Conservation (phyloP, 257 asterid genomes). For the Rehmannia glutinosa region DNA sequence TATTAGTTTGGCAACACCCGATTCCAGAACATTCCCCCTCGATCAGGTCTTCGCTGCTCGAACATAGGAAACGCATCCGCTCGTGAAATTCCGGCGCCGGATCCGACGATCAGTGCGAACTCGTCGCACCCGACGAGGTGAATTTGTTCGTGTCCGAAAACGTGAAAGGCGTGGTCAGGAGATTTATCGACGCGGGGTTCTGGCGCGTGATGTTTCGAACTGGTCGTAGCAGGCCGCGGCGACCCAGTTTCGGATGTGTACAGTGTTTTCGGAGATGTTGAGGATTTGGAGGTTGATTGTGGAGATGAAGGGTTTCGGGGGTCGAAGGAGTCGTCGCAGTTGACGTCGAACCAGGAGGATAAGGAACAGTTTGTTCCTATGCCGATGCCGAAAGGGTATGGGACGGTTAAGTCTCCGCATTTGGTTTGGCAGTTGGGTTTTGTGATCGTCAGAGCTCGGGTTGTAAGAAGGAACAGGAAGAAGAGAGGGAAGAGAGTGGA, state of each 20-base stretch:
- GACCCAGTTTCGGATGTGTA: constrained; percentile 20
- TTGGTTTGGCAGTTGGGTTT: constrained; percentile 33
- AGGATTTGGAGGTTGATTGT: constrained; percentile 4
- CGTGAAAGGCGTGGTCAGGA: constrained; percentile 14
- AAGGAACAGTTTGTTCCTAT: constrained; percentile 29
- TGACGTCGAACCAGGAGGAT: constrained; percentile 25
- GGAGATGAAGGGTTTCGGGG: constrained; percentile 23
- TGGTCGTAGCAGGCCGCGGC: constrained; percentile 21
- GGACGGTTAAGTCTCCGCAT: constrained; percentile 48
- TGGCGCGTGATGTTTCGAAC: not conserved
- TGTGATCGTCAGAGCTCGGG: constrained; percentile 11
- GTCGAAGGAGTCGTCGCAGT: constrained; percentile 32
- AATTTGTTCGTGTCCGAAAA: constrained; percentile 35
- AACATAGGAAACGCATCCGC: constrained; percentile 45
- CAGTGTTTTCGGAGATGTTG: constrained; percentile 6
- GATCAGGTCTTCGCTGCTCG: constrained; percentile 20
- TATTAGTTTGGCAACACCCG: constrained; percentile 52
- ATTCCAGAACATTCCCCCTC: constrained; percentile 51
- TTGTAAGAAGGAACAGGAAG: not conserved
- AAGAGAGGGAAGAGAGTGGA: not conserved
- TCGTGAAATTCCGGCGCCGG: constrained; percentile 22
- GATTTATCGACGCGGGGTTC: not conserved
- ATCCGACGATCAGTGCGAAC: constrained; percentile 2
- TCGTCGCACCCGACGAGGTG: constrained; percentile 55
- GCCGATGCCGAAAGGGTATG: constrained; percentile 51